A percentile compares a stretch with the other conserved stretches of the same genome.
Conservation (phyloP, 768 basidiomycete genomes). For the Leccinum uliginosum region DNA sequence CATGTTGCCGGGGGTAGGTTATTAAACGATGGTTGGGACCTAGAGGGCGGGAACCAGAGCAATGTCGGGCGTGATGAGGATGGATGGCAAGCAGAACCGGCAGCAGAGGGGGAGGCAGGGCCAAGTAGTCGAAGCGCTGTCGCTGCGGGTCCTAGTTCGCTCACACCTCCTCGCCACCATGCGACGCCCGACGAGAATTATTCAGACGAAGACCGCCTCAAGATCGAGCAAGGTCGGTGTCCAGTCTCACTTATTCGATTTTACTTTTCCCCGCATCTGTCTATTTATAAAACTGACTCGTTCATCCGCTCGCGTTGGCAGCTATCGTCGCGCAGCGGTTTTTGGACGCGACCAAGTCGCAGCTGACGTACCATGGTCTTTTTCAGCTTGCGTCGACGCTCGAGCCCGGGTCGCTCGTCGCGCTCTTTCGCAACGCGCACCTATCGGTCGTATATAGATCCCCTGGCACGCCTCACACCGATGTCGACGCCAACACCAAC, state of each 20-base stretch:
- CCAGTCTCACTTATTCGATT: conserved; percentile 11
- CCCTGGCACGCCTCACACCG: neutral
- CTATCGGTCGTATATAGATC: conserved; percentile 81
- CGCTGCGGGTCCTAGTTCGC: conserved; percentile 5
- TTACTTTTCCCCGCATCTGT: too few relatives aligned
- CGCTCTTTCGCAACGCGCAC: conserved; percentile 88
- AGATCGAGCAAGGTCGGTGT: conserved; percentile 62
- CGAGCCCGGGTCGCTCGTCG: conserved; percentile 59
- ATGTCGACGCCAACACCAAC: neutral
- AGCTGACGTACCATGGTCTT: conserved; percentile 84
- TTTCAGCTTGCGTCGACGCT: conserved; percentile 63
- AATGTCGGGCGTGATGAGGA: neutral
- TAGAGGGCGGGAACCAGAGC: neutral
- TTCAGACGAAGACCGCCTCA: conserved; percentile 52
- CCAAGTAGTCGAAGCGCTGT: conserved; percentile 7
- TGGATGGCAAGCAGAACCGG: neutral
- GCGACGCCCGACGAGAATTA: conserved; percentile 24
- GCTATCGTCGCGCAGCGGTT: conserved; percentile 67
- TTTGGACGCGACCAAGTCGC: conserved; percentile 68
- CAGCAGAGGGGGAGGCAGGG: conserved; percentile 8
- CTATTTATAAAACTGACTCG: neutral
- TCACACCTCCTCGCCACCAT: neutral
- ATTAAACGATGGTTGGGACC: conserved; percentile 26
- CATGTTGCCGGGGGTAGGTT: conserved; percentile 62
- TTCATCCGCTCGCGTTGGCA: conserved; percentile 22